phyloP scores from a whole-genome alignment of 495 filamentous ascomycete species.

The Podospora pseudopauciseta region DNA sequence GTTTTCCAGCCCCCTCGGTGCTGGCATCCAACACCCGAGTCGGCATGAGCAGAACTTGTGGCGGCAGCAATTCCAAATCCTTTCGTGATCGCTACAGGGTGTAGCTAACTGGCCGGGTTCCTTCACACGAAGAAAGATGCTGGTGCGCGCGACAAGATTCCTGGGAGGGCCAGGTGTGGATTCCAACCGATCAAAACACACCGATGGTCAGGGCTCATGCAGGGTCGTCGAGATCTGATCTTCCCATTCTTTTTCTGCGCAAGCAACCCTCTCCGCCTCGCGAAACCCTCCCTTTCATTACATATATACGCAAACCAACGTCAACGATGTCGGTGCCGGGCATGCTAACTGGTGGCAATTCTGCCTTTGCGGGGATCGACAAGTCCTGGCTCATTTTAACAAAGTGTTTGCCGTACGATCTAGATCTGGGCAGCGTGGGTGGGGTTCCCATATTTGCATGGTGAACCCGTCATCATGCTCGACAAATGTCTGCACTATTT shows the following conservation, averaged over 20 bases:
- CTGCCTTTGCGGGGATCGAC: slow-evolving; percentile 13
- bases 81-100: not conserved
- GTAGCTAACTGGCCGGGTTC: not conserved
- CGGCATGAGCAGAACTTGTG: not conserved
- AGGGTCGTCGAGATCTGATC: slow-evolving; percentile 3
- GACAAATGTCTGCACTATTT: slow-evolving; percentile 32
- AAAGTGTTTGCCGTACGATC: slow-evolving; percentile 33
- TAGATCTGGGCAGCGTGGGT: slow-evolving; percentile 34
- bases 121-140: not conserved
- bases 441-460: slow-evolving; percentile 49
- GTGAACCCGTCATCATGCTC: slow-evolving; percentile 45
- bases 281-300: not conserved
- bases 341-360: slow-evolving; percentile 20
- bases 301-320: not conserved
- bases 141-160: not conserved
- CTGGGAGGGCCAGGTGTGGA: not conserved
- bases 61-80: not conserved
- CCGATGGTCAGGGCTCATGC: slow-evolving; percentile 6
- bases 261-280: not conserved
- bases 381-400: slow-evolving; percentile 20
- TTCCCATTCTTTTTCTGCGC: not conserved
- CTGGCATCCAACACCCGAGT: not conserved
- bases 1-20: not conserved
- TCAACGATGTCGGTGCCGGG: slow-evolving; percentile 10
- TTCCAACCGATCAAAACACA: slow-evolving; percentile 6